These are phyloP conservation scores for Blastocladiella britannica DNA, from an alignment of 192 early-diverging fungal species.

Conservation along the genomic window DNA sequence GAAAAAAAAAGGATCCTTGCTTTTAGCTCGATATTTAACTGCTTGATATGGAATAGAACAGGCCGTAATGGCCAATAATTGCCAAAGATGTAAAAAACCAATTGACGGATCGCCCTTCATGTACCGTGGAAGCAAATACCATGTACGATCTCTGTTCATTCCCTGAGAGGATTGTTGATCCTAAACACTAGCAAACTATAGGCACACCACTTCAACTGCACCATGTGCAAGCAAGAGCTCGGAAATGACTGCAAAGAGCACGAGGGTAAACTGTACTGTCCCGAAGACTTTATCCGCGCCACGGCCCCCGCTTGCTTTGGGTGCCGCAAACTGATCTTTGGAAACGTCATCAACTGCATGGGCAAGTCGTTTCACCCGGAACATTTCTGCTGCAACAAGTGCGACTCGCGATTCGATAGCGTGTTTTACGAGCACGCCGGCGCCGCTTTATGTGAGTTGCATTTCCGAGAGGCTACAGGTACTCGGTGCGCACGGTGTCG, in stretches of 20 bases:
- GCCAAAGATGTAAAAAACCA: slow-evolving; percentile 19
- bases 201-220: slow-evolving; percentile 23
- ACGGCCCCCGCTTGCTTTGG: slow-evolving; percentile 14
- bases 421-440: slow-evolving; percentile 20
- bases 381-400: slow-evolving; percentile 29
- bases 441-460: slow-evolving; percentile 20
- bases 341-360: slow-evolving; percentile 15
- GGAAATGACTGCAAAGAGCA: slow-evolving; percentile 12
- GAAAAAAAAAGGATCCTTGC: no score
- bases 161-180: slow-evolving; percentile 11
- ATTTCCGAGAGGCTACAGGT: slow-evolving; percentile 23
- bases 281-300: slow-evolving; percentile 12
- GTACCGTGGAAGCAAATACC: slow-evolving; percentile 1
- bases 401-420: slow-evolving; percentile 19
- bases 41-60: no score
- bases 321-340: slow-evolving; percentile 19
- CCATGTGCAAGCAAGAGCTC: slow-evolving; percentile 14
- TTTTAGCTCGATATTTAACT: no score
- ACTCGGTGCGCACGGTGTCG: slow-evolving; percentile 19
- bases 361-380: slow-evolving; percentile 26
- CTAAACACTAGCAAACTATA: no score
- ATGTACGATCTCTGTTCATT: slow-evolving; percentile 3
- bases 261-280: slow-evolving; percentile 29
- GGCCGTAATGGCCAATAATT: slow-evolving; percentile 9
- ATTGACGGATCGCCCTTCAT: slow-evolving; percentile 6